These are phyloP conservation scores for Phytophthora capsici DNA, from an alignment of 352 stramenopile genomes.

Conservation along the genomic window DNA sequence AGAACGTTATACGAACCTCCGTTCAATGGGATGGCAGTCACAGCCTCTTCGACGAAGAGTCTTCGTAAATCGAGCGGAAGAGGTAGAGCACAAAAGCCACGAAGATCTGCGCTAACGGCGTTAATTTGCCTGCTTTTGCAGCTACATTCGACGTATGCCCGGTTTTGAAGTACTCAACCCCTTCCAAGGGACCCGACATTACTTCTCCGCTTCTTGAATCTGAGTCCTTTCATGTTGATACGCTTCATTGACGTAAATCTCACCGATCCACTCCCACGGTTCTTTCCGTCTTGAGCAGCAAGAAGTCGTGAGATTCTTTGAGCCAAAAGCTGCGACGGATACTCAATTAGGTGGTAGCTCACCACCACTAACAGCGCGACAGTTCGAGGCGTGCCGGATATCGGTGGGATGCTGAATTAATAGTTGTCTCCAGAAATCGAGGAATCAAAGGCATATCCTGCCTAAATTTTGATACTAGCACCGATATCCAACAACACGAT, in stretches of 20 bases:
- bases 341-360: slow-evolving; percentile 10
- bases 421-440: too few species aligned
- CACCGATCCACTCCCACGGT: slow-evolving; percentile 1
- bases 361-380: too few species aligned
- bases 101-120: slow-evolving; percentile 81
- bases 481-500: too few species aligned
- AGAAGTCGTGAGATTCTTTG: slow-evolving; percentile 10
- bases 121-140: slow-evolving; percentile 83
- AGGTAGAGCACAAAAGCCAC: slow-evolving; percentile 77
- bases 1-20: slow-evolving; percentile 93
- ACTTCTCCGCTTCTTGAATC: slow-evolving; percentile 17
- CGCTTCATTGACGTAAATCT: slow-evolving; percentile 23
- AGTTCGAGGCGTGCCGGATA: too few species aligned
- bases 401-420: too few species aligned
- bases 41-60: too few species aligned
- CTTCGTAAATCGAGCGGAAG: slow-evolving; percentile 91
- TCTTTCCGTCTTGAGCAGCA: slow-evolving; percentile 10
- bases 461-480: too few species aligned
- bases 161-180: too few species aligned
- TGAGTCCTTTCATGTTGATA: slow-evolving; percentile 22
- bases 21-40: slow-evolving; percentile 91
- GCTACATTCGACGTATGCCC: too few species aligned
- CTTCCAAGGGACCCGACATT: too few species aligned
- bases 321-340: slow-evolving; percentile 7
- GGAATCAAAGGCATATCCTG: too few species aligned